Conservation (phyloP, 2,329 filamentous ascomycete genomes). For the Calonectria hawksworthii region DNA sequence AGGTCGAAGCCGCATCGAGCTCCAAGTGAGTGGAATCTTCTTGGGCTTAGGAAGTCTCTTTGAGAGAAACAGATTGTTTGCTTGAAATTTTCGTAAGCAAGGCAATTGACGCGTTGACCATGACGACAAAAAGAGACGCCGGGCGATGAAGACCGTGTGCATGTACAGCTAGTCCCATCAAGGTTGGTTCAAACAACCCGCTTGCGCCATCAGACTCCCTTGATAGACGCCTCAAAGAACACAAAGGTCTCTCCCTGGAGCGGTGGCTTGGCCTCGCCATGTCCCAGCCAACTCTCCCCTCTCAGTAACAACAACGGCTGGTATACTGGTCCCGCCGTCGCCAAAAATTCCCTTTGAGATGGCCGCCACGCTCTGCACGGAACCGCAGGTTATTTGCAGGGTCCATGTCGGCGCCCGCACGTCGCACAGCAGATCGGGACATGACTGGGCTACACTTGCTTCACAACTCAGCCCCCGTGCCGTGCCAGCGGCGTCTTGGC, state of each 20-base stretch:
- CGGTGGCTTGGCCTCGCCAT: constrained; percentile 52
- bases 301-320: too few species aligned
- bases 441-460: constrained; percentile 90
- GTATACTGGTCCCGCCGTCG: too few species aligned
- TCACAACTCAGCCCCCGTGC: constrained; percentile 86
- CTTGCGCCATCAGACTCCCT: neutral
- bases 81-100: neutral
- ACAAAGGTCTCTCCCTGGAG: constrained; percentile 85
- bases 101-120: neutral
- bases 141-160: too few species aligned
- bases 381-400: constrained; percentile 92
- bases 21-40: neutral
- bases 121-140: too few species aligned
- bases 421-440: constrained; percentile 88
- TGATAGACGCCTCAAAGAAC: neutral
- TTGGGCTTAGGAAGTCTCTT: neutral
- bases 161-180: neutral
- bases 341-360: constrained; percentile 56
- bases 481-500: constrained; percentile 82
- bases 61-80: neutral
- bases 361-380: constrained; percentile 68
- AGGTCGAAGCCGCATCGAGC: neutral
- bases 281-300: constrained; percentile 11
- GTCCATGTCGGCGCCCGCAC: constrained; percentile 94
- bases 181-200: neutral